phyloP scores from a whole-genome alignment of 345 rosid species.

The Populus euphratica region DNA sequence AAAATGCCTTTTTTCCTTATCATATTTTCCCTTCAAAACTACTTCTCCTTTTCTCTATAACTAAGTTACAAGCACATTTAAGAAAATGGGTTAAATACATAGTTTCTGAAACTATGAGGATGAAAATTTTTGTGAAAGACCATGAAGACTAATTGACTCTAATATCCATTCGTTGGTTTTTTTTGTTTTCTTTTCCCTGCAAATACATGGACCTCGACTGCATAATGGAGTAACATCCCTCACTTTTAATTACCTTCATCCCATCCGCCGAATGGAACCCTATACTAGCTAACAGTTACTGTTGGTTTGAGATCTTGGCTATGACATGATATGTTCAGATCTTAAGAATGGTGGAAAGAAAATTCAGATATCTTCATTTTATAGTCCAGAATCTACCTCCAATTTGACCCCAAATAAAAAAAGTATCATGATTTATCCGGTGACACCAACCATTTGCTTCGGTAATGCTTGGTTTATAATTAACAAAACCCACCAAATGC shows the following conservation, averaged over 20 bases:
- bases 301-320: not conserved
- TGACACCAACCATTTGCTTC: not conserved
- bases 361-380: not conserved
- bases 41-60: too few species aligned
- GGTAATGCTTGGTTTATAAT: slow-evolving; percentile 1
- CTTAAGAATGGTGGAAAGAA: not conserved
- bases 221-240: too few species aligned
- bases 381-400: not conserved
- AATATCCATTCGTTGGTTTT: not conserved
- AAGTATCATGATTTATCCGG: not conserved
- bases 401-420: not conserved
- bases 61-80: too few species aligned
- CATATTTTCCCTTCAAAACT: too few species aligned
- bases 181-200: too few species aligned
- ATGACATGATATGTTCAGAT: not conserved
- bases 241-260: too few species aligned
- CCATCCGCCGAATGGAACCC: not conserved
- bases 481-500: slow-evolving; percentile 16
- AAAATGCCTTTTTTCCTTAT: too few species aligned
- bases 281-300: not conserved
- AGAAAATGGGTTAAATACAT: not conserved
- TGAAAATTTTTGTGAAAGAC: not conserved
- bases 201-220: too few species aligned
- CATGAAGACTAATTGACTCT: not conserved
- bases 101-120: not conserved